These are phyloP conservation scores for Citrus mangshanensis DNA, from an alignment of 345 rosid species.

Conservation along the genomic window DNA sequence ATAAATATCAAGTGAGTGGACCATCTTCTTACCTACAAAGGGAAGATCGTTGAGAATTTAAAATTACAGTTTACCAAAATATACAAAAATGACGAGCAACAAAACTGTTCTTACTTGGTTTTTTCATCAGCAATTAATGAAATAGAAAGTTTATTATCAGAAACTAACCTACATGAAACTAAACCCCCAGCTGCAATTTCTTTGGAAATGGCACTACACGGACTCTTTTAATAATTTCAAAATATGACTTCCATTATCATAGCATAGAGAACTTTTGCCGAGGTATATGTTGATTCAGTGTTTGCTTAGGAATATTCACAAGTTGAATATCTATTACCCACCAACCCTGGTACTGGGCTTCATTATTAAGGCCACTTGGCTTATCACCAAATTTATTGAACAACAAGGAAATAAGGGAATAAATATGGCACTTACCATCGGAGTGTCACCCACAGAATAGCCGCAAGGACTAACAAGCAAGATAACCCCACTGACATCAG, in stretches of 20 bases:
- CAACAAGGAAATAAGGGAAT: conserved; percentile 4
- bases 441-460: conserved; percentile 81
- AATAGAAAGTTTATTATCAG: background rate
- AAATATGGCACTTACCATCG: conserved; percentile 50
- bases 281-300: background rate
- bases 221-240: background rate
- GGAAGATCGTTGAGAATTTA: no score
- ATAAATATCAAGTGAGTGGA: background rate
- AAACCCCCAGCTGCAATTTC: background rate
- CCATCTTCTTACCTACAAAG: background rate
- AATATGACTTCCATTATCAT: background rate
- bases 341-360: background rate
- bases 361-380: background rate
- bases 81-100: no score
- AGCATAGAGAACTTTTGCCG: background rate
- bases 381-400: background rate
- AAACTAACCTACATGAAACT: background rate
- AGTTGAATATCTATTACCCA: background rate
- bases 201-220: background rate
- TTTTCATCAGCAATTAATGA: background rate
- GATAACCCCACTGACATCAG: conserved; percentile 80
- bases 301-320: background rate
- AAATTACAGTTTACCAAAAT: background rate
- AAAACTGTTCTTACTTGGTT: background rate
- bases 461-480: conserved; percentile 92